These are phyloP conservation scores for Tulasnella sp. DNA, from an alignment of 768 basidiomycete species.

Conservation along the genomic window DNA sequence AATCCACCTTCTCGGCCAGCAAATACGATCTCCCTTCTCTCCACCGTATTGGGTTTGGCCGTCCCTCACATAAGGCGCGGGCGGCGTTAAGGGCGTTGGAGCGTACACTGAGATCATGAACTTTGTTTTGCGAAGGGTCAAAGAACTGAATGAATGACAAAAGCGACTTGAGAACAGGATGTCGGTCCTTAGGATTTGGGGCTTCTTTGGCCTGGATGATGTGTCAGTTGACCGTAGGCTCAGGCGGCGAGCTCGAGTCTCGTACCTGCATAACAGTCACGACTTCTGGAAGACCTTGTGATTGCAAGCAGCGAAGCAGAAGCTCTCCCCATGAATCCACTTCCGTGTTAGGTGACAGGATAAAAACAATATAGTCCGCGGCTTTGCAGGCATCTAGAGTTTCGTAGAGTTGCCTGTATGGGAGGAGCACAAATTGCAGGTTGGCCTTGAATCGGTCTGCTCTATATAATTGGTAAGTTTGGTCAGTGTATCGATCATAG, in stretches of 20 bases:
- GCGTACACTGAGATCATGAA: slow-evolving; percentile 62
- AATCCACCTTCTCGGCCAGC: slow-evolving; percentile 60
- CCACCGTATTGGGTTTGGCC: slow-evolving; percentile 75
- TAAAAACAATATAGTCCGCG: slow-evolving; percentile 86
- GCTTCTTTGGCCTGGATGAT: slow-evolving; percentile 33
- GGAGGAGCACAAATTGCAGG: slow-evolving; percentile 78
- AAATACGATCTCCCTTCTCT: slow-evolving; percentile 76
- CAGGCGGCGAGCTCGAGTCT: background rate
- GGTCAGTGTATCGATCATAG: background rate
- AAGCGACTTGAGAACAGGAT: slow-evolving; percentile 76
- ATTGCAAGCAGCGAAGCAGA: slow-evolving; percentile 79
- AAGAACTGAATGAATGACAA: slow-evolving; percentile 95
- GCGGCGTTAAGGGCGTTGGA: slow-evolving; percentile 70
- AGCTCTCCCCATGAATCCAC: slow-evolving; percentile 85
- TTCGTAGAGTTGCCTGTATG: slow-evolving; percentile 66
- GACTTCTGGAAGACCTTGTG: slow-evolving; percentile 83
- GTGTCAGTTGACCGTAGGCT: background rate
- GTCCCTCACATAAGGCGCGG: slow-evolving; percentile 78
- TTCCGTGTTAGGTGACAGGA: slow-evolving; percentile 75
- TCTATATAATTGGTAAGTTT: slow-evolving; percentile 43
- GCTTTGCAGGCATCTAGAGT: slow-evolving; percentile 81
- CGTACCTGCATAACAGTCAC: slow-evolving; percentile 52
- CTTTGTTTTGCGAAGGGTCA: slow-evolving; percentile 70
- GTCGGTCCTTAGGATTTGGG: slow-evolving; percentile 51
- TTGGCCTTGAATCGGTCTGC: slow-evolving; percentile 88